A percentile compares a stretch with the other conserved stretches of the same genome.
Evolutionary conservation across 2,329 filamentous ascomycete species (phyloP).

Genomic region (Rhinocladiella mackenziei): DNA sequence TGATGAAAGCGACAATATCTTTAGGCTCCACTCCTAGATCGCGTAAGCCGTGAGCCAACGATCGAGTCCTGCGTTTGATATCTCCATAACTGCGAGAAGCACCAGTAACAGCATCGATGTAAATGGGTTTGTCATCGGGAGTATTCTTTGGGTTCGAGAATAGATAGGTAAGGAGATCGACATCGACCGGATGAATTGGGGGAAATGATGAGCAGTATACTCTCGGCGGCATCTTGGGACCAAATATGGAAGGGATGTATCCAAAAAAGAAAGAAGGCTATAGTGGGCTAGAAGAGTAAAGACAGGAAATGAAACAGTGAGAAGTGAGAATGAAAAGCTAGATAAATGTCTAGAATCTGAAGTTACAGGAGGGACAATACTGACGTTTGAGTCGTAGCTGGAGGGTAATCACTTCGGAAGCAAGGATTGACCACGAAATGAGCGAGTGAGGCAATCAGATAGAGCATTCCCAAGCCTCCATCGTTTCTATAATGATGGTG

Average conservation of each 20-base stretch:
- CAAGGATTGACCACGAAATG: too few relatives aligned
- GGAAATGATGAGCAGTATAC: constrained; percentile 17
- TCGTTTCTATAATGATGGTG: too few relatives aligned
- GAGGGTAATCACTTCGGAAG: too few relatives aligned
- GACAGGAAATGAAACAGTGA: too few relatives aligned
- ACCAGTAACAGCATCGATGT: constrained; percentile 20
- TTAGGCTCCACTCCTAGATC: constrained; percentile 41
- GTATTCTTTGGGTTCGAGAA: constrained; percentile 23
- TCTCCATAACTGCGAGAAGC: constrained; percentile 15
- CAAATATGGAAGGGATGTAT: not conserved
- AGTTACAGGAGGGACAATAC: too few relatives aligned
- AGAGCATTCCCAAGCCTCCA: too few relatives aligned
- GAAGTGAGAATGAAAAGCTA: too few relatives aligned
- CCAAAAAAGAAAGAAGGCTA: not conserved
- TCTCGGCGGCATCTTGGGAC: constrained; percentile 11
- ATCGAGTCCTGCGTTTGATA: constrained; percentile 13
- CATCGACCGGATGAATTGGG: constrained; percentile 13
- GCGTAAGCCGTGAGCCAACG: constrained; percentile 18
- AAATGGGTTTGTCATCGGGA: constrained; percentile 19
- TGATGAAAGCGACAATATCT: constrained; percentile 58
- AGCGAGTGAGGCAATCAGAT: too few relatives aligned
- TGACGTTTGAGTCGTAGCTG: too few relatives aligned
- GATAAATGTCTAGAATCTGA: not conserved
- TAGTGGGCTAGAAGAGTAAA: too few relatives aligned
- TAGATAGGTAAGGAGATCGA: constrained; percentile 16